Evolutionary conservation across 2,329 filamentous ascomycete species (phyloP), one percentile per base, ranked within the genome.

Genomic region (Cercospora sp.): DNA sequence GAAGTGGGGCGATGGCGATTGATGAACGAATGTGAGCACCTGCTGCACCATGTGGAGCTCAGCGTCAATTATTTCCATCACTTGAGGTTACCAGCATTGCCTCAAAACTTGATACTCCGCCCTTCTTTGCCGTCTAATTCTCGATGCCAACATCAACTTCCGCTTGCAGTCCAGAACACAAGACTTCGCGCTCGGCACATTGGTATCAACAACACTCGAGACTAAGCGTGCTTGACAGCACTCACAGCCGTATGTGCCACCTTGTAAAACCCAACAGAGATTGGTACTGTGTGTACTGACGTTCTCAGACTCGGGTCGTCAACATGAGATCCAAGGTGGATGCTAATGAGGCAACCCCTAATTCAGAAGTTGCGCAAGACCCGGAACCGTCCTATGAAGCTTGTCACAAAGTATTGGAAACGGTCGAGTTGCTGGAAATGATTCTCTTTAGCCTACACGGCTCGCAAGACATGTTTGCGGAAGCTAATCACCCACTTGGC

Each of bases 191-290:
- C 5, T 20, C 45, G 18, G n/a, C 18, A 26, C 20, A 51, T 23
- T 51, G 8, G 18, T 12, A 13, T 10, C 39, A 18, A 18, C n/a
- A 18, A 18, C 6, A n/a, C 39, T 33, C 31, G 33, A 36, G 6
- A 5, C 33, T 5, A 1, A 36, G 1, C 33, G 10, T 3, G 12
- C 33, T 13, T 3, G 33, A 6, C 13, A 36, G 1, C 5, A 36
- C 12, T 6, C 1, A 36, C 33, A 16, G 33, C 13, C 33, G 33
- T 36, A 36, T 16, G 33, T 36, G 36, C 36, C 1, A 7, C 5
- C 36, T 39, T n/a, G 36, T n/a, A 3, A n/a, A 5, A 8, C 16
- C 0, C 5, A 0, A 0, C 6, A 39, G 2, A 39, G 2, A 16
- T 16, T 3, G 2, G 2, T 8, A n/a, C 2, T n/a, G 13, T 39